Percentiles rank a stretch among this genome's conserved stretches.
These are phyloP conservation scores for Xylariaceae sp. DNA, from an alignment of 2,329 filamentous ascomycete genomes.

Conservation along the genomic window DNA sequence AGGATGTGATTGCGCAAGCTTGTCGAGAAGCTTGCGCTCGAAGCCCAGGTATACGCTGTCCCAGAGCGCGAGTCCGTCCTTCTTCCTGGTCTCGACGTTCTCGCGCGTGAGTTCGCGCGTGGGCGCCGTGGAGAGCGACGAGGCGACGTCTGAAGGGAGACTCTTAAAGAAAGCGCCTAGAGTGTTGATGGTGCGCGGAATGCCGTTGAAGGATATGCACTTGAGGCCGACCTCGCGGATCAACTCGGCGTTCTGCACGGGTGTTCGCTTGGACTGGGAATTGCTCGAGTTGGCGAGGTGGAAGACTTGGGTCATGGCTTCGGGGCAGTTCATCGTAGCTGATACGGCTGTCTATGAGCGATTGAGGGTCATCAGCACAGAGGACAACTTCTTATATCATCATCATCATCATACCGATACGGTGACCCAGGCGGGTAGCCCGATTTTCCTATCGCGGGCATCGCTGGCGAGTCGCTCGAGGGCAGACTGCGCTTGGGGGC, in stretches of 20 bases:
- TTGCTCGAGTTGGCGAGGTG: slow-evolving; percentile 50
- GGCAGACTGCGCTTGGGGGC: slow-evolving; percentile 66
- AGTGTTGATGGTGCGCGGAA: slow-evolving; percentile 84
- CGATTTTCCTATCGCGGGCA: slow-evolving; percentile 59
- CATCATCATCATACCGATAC: slow-evolving; percentile 38
- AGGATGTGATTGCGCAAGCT: slow-evolving; percentile 77
- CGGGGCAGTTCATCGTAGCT: slow-evolving; percentile 86
- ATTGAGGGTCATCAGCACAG: neutral
- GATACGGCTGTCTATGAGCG: slow-evolving; percentile 72
- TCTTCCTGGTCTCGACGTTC: slow-evolving; percentile 61
- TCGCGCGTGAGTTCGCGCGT: slow-evolving; percentile 59
- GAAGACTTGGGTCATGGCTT: slow-evolving; percentile 71
- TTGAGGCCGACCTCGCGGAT: slow-evolving; percentile 79
- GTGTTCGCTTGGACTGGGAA: slow-evolving; percentile 28
- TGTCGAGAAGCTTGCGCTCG: slow-evolving; percentile 72
- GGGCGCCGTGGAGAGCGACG: slow-evolving; percentile 60
- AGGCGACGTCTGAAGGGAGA: slow-evolving; percentile 63
- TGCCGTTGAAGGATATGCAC: slow-evolving; percentile 81
- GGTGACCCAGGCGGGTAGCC: slow-evolving; percentile 45
- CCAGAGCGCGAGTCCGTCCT: slow-evolving; percentile 73
- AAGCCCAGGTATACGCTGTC: slow-evolving; percentile 78
- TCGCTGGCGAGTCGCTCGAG: slow-evolving; percentile 70
- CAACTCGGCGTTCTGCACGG: slow-evolving; percentile 67
- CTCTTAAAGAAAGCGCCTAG: slow-evolving; percentile 73
- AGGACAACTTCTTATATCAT: neutral